Base-by-base conservation (phyloP, 1,284 basidiomycete species). In the Moniliella sp. region DNA sequence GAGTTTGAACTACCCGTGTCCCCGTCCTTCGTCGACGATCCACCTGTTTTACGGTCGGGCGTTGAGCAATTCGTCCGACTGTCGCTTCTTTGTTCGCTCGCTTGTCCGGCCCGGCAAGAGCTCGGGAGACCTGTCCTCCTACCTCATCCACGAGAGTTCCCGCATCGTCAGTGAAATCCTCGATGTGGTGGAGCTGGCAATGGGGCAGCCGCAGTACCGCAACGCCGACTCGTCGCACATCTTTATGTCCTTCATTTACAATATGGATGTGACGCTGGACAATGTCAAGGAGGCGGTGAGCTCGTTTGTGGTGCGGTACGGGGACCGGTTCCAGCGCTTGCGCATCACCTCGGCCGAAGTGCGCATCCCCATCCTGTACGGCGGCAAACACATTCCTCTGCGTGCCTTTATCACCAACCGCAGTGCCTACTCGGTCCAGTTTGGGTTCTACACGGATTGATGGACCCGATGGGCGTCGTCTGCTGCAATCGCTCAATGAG, bases 261-360 rank as follows among this genome's bases (percentile, higher is more conserved):
- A 79, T 59, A 76, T 97, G 40, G 74, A 76, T 16, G 82, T 97
- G 46, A 78, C 76, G 21, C 93, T 94, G 50, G 86, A 93, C 46
- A 84, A 94, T 50, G 83, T 97, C 7, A 73, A 94, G 39, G 77
- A 78, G 38, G 88, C 88, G 5, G 79, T 97, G 37, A 76, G 84
- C 12, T 88, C 86, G 29, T 99, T 99, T 68, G 83, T 97, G 48
- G 88, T 94, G 57, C 78, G 91, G 28, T 50, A 57, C 38, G 91
- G 88, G 42, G 91, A 93, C 66, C 75, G 88, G 33, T 71, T 97
- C 43, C 97, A 88, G 86, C 78, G 91, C 46, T 71, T 97, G 41
- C 86, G 91, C 53, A 86, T 99, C 44, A 97, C 86, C 19, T 82
- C 79, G 28, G 91, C 88, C 13, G 91, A 99, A 66, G 91, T 99